Conservation (phyloP, 768 basidiomycete species). For the Mycena vitilis region DNA sequence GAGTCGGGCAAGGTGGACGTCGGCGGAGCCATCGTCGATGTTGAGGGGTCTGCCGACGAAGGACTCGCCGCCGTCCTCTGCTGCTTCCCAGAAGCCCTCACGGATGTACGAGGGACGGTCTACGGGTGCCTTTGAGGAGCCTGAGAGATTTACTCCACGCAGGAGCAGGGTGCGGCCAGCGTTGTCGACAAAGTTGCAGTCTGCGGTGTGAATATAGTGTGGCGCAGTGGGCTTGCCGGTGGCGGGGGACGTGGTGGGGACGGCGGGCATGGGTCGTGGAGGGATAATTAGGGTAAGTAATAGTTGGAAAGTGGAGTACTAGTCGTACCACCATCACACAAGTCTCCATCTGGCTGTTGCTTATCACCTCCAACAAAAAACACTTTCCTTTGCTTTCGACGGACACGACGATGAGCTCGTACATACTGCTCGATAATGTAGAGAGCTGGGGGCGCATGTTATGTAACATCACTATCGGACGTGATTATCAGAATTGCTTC, state of each 20-base stretch:
- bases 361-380: too few relatives aligned
- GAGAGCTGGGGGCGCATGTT: too few relatives aligned
- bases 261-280: constrained; percentile 58
- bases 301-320: too few relatives aligned
- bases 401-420: too few relatives aligned
- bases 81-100: constrained; percentile 86
- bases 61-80: constrained; percentile 73
- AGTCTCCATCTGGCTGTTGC: too few relatives aligned
- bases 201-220: constrained; percentile 73
- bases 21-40: constrained; percentile 86
- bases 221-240: constrained; percentile 61
- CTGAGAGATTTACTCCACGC: constrained; percentile 95
- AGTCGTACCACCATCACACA: too few relatives aligned
- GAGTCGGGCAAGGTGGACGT: constrained; percentile 87
- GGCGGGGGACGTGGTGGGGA: constrained; percentile 68
- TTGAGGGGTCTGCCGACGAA: constrained; percentile 86
- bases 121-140: constrained; percentile 86
- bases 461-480: too few relatives aligned
- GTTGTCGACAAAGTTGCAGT: constrained; percentile 79
- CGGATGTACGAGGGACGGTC: constrained; percentile 74
- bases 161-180: constrained; percentile 82
- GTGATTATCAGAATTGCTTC: too few relatives aligned
- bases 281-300: neutral
- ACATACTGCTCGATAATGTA: too few relatives aligned
- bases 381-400: too few relatives aligned